These are phyloP conservation scores for Apiospora pterosperma DNA, from an alignment of 2,329 filamentous ascomycete genomes.

Conservation along the genomic window DNA sequence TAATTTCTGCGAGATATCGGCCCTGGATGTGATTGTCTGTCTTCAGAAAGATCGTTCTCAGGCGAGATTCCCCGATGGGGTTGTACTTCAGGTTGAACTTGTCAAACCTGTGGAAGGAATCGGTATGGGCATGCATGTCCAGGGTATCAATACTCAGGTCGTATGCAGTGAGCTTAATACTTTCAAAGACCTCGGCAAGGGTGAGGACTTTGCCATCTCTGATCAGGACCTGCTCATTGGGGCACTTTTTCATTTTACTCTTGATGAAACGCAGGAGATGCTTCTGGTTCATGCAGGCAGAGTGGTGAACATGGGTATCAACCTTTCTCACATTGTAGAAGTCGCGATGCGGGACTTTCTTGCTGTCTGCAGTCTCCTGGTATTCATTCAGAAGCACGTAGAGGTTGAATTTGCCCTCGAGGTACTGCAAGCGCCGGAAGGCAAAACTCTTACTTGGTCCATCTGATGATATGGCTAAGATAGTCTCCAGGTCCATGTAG, in stretches of 20 bases:
- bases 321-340: constrained; percentile 99
- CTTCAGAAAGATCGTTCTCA: constrained; percentile 98
- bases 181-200: constrained; percentile 89
- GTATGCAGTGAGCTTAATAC: constrained; percentile 95
- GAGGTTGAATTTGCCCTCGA: constrained; percentile 96
- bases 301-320: constrained; percentile 98
- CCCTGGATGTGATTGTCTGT: constrained; percentile 98
- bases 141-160: constrained; percentile 97
- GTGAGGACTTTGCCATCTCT: constrained; percentile 91
- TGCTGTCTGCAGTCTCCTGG: constrained; percentile 96
- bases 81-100: constrained; percentile 99
- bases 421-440: constrained; percentile 87
- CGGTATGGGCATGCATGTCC: constrained; percentile 99
- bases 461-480: constrained; percentile 87
- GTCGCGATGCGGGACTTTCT: constrained; percentile 94
- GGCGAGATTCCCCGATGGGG: constrained; percentile 88
- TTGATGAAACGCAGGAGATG: constrained; percentile 98
- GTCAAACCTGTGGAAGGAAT: constrained; percentile 98
- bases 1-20: constrained; percentile 94
- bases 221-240: constrained; percentile 88
- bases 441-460: constrained; percentile 97
- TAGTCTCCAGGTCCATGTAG: constrained; percentile 88
- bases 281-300: constrained; percentile 99
- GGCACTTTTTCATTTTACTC: constrained; percentile 98
- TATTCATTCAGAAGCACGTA: constrained; percentile 94